Evolutionary conservation across 139 green algal genomes (phyloP).

Genomic region (Micractinium conductrix): DNA sequence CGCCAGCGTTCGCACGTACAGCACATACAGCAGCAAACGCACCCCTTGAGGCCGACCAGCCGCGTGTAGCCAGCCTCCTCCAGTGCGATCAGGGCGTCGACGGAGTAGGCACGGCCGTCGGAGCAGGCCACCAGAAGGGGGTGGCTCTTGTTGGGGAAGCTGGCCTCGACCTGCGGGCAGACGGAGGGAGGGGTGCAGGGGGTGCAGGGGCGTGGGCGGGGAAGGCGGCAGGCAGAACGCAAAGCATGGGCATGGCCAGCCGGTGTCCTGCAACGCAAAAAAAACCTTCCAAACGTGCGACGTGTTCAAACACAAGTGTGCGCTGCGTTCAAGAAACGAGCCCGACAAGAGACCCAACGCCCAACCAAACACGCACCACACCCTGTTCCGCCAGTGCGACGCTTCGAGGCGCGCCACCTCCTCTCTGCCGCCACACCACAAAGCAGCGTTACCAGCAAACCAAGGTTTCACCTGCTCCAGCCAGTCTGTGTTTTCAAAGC

Average conservation of each 20-base stretch:
- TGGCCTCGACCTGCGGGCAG: constrained; percentile 57
- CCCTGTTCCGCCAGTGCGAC: neutral
- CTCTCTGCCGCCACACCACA: neutral
- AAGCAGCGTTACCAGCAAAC: neutral
- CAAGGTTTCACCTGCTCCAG: neutral
- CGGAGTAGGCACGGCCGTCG: constrained; percentile 73
- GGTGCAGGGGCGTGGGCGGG: neutral
- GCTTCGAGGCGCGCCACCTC: too few species aligned
- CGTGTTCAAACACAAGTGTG: too few species aligned
- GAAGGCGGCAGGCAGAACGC: neutral
- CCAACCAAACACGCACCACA: neutral
- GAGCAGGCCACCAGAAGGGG: constrained; percentile 80
- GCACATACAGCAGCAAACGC: neutral
- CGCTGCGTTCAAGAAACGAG: too few species aligned
- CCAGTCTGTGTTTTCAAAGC: neutral
- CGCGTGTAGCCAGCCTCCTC: constrained; percentile 85
- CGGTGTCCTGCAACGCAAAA: too few species aligned
- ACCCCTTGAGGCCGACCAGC: constrained; percentile 73
- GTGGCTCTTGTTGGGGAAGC: constrained; percentile 71
- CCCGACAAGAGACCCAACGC: neutral
- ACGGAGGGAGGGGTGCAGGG: neutral
- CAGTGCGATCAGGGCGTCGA: constrained; percentile 77
- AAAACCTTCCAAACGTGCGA: too few species aligned
- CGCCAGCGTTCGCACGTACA: too few species aligned
- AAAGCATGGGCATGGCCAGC: too few species aligned